Conservation (phyloP, 345 rosid genomes). For the Orychophragmus violaceus region DNA sequence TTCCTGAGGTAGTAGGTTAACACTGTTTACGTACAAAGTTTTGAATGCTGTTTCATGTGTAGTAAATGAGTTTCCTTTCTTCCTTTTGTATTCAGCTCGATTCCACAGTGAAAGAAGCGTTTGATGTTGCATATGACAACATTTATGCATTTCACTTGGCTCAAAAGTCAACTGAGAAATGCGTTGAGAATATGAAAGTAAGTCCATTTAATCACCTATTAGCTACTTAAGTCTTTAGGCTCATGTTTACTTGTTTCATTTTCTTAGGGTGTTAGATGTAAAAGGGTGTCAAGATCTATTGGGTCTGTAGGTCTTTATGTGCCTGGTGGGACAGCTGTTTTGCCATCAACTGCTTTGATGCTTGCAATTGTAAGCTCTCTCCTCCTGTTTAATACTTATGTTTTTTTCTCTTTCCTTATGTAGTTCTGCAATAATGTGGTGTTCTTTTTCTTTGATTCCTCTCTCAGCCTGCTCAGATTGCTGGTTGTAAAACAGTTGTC, state of each 20-base stretch:
- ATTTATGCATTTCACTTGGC: conserved; percentile 82
- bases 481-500: conserved; percentile 57
- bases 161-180: conserved; percentile 58
- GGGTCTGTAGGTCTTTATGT: conserved; percentile 93
- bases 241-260: background rate
- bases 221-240: conserved; percentile 1
- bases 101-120: conserved; percentile 52
- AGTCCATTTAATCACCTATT: conserved; percentile 16
- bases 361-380: conserved; percentile 68
- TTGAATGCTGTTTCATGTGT: background rate
- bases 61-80: background rate
- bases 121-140: conserved; percentile 85
- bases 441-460: conserved; percentile 9
- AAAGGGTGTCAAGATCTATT: conserved; percentile 79
- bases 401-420: background rate
- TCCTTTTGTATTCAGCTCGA: conserved; percentile 51
- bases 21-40: background rate
- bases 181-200: conserved; percentile 80
- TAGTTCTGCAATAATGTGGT: background rate
- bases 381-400: background rate
- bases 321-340: conserved; percentile 92
- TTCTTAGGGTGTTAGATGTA: conserved; percentile 80
- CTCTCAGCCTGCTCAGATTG: background rate
- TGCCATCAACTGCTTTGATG: conserved; percentile 94
- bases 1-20: conserved; percentile 49